Percentiles rank a stretch among this genome's conserved stretches.
Evolutionary conservation across 495 filamentous ascomycete genomes (phyloP).

Genomic region (Neurospora pannonica): DNA sequence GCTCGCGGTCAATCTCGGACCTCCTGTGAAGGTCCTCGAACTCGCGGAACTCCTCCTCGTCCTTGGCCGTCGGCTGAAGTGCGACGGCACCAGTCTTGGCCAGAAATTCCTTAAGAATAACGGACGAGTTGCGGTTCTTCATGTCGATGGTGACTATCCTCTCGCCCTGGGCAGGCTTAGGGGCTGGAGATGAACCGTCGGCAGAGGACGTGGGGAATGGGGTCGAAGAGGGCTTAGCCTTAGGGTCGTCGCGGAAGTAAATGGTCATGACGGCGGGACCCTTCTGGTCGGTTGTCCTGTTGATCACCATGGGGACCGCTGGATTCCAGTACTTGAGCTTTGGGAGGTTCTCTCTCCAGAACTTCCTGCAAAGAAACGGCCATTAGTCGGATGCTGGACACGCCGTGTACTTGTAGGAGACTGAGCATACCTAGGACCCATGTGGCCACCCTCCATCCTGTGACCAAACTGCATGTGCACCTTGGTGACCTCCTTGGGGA

Average conservation of each 20-base stretch:
- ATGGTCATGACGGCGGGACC: conserved; percentile 63
- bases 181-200: conserved; percentile 26
- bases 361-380: conserved; percentile 46
- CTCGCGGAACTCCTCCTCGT: conserved; percentile 48
- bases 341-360: conserved; percentile 76
- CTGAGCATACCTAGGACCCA: conserved; percentile 61
- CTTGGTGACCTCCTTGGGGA: conserved; percentile 70
- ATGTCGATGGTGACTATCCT: conserved; percentile 48
- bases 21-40: conserved; percentile 46
- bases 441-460: conserved; percentile 58
- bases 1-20: conserved; percentile 47
- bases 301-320: conserved; percentile 68
- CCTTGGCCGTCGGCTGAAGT: conserved; percentile 50
- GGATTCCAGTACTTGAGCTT: conserved; percentile 94
- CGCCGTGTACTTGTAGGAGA: background rate
- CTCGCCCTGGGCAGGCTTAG: conserved; percentile 34
- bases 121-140: conserved; percentile 46
- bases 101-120: conserved; percentile 63
- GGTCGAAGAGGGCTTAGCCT: conserved; percentile 16
- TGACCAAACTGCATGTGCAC: conserved; percentile 75
- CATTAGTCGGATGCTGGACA: background rate
- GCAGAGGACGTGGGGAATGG: conserved; percentile 16
- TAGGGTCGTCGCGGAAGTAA: conserved; percentile 50
- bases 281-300: conserved; percentile 47
- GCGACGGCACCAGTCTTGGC: conserved; percentile 56